Percentiles rank a stretch among this genome's conserved stretches.
phyloP scores from a whole-genome alignment of 257 asterid genomes.

The Solanum arcanum region DNA sequence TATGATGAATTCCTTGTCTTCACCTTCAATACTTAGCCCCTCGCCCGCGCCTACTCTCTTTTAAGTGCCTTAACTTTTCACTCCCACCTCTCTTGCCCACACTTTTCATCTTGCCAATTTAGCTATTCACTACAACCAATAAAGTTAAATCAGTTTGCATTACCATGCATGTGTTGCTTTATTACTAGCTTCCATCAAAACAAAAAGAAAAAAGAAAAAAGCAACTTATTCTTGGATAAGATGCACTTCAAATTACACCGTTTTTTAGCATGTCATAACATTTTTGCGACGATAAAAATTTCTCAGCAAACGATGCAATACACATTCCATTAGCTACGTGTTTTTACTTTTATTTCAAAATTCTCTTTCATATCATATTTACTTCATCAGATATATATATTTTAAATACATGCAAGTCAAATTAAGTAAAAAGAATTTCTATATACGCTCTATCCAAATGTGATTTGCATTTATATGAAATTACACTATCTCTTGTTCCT shows the following conservation, averaged over 20 bases:
- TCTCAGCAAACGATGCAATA: neutral
- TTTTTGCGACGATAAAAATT: neutral
- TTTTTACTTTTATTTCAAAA: neutral
- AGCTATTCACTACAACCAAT: neutral
- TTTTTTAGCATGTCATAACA: neutral
- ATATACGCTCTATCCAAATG: too few relatives aligned
- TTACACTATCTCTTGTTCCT: too few relatives aligned
- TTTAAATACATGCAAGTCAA: too few relatives aligned
- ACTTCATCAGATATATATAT: too few relatives aligned
- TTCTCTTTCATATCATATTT: neutral
- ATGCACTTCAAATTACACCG: neutral
- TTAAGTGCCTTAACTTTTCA: neutral
- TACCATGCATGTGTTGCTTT: neutral
- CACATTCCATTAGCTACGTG: neutral
- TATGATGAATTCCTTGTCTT: neutral
- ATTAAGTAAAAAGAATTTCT: neutral
- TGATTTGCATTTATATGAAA: neutral
- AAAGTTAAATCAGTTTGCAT: neutral
- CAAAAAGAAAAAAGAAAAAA: neutral
- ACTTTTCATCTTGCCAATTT: neutral
- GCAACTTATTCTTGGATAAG: neutral
- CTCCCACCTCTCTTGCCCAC: neutral
- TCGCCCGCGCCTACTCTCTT: neutral
- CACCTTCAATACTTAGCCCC: neutral
- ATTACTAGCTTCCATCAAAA: neutral